Evolutionary conservation across 805 yeast species (phyloP), one percentile per base, ranked within the genome.

Genomic region (Monosporozyma siamensis): DNA sequence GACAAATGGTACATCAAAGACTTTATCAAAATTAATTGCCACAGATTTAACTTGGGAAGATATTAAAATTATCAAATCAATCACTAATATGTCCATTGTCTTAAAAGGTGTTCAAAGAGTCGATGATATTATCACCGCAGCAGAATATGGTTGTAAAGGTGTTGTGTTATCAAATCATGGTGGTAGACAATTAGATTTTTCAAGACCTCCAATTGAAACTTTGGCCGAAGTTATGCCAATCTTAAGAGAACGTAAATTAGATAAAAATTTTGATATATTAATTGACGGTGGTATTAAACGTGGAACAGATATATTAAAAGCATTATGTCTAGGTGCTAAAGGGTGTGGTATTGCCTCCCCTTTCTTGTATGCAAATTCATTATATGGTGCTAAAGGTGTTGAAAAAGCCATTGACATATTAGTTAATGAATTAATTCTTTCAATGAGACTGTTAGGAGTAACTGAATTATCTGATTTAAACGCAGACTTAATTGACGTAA

Each of bases 161-260:
- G 80, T 86, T n/a, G 86, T 87, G 3, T 54, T 86, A 40, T 84
- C 94, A 2, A 87, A 86, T 58, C 95, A 86, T 63, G 95, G 95
- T 46, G 95, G 95, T 34, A 70, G 95, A 47, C 95, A 86, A 62
- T 66, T 87, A 44, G 96, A 87, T 62, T 83, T 76, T 54, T 70
- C 95, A 1, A 72, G 84, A 12, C 77, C 95, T 0, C 82, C 89
- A 2, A 69, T 87, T 27, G 84, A 80, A 58, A 75, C 83, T 4
- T 65, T 87, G 39, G 83, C 82, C 4, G 95, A 84, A 47, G 72
- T 78, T 3, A 74, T 74, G 69, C 79, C 78, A 6, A 52, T 68
- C 3, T 60, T 79, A 44, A 66, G 65, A 39, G 66, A 67, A 42
- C 65, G 64, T 41, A 72, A 73, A 9, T 52, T 75, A 27, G 70